phyloP scores from a whole-genome alignment of 768 basidiomycete species.

The Macrolepiota fuliginosa region DNA sequence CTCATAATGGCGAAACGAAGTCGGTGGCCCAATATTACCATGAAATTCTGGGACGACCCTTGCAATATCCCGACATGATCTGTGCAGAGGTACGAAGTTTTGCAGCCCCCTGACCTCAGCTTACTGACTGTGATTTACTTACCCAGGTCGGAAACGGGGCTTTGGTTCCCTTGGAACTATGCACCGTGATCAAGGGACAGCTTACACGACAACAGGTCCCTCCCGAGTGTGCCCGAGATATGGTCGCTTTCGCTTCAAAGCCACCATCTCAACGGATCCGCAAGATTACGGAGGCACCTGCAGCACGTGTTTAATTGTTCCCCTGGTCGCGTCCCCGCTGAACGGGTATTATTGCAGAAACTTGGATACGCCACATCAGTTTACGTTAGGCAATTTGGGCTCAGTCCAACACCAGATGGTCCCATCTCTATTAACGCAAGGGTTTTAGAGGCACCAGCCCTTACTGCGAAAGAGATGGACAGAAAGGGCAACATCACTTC shows the following conservation, averaged over 20 bases:
- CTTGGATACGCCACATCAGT: constrained; percentile 68
- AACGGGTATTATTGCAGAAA: constrained; percentile 30
- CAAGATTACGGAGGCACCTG: constrained; percentile 50
- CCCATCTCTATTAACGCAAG: constrained; percentile 57
- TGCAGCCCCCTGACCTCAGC: background rate
- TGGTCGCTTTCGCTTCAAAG: constrained; percentile 68
- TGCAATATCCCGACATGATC: constrained; percentile 47
- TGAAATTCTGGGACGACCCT: constrained; percentile 20
- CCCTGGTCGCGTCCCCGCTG: background rate
- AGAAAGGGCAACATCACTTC: constrained; percentile 51
- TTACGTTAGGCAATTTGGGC: constrained; percentile 68
- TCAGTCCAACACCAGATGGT: constrained; percentile 45
- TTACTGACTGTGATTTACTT: background rate
- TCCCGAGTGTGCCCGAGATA: constrained; percentile 55
- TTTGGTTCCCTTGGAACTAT: constrained; percentile 65
- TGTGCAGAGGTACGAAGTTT: constrained; percentile 49
- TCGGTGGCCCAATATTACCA: constrained; percentile 42
- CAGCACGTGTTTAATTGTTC: constrained; percentile 28
- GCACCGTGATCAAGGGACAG: constrained; percentile 60
- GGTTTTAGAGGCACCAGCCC: constrained; percentile 54
- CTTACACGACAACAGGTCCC: constrained; percentile 70
- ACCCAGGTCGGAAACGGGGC: constrained; percentile 59
- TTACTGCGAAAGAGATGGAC: constrained; percentile 55
- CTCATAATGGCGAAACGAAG: constrained; percentile 37
- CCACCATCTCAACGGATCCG: constrained; percentile 52